Percentiles rank a stretch among this genome's conserved stretches.
phyloP scores from a whole-genome alignment of 1,139 yeast genomes.

The Zhuliangozyma parablackwelliae region DNA sequence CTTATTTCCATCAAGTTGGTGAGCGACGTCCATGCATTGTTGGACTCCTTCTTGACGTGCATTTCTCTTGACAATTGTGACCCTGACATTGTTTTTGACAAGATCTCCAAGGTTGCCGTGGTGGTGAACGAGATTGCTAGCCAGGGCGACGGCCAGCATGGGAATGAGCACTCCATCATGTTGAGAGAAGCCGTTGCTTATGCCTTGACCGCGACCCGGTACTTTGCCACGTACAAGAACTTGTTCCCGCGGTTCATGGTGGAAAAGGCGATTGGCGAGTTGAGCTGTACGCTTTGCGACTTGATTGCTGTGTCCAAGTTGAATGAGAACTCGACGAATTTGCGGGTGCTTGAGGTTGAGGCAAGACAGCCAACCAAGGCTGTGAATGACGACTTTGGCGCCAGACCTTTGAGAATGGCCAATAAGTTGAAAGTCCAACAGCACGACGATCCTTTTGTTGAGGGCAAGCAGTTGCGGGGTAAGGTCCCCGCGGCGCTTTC shows the following conservation, averaged over 20 bases:
- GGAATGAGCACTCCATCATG: conserved; percentile 33
- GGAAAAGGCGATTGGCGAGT: conserved; percentile 75
- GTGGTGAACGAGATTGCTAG: conserved; percentile 46
- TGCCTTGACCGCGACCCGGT: conserved; percentile 74
- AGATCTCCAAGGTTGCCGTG: conserved; percentile 49
- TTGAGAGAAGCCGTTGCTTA: conserved; percentile 72
- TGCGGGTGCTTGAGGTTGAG: conserved; percentile 10
- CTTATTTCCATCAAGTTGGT: conserved; percentile 42
- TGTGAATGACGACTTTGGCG: conserved; percentile 28
- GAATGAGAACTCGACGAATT: conserved; percentile 17
- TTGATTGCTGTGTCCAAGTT: conserved; percentile 56
- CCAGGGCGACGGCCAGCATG: conserved; percentile 33
- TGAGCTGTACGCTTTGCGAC: conserved; percentile 71
- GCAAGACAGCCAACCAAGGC: conserved; percentile 7
- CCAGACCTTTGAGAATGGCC: conserved; percentile 58
- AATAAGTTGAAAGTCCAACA: conserved; percentile 27
- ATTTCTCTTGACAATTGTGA: conserved; percentile 31
- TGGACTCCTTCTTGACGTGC: conserved; percentile 41
- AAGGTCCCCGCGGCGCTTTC: not conserved
- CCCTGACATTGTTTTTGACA: conserved; percentile 47
- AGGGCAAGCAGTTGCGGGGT: not conserved
- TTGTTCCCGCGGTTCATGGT: conserved; percentile 69
- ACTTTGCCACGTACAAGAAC: conserved; percentile 60
- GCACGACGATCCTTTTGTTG: conserved; percentile 4
- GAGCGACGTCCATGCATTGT: conserved; percentile 41